phyloP scores from a whole-genome alignment of 2,329 filamentous ascomycete species.

The Calonectria honghensis region DNA sequence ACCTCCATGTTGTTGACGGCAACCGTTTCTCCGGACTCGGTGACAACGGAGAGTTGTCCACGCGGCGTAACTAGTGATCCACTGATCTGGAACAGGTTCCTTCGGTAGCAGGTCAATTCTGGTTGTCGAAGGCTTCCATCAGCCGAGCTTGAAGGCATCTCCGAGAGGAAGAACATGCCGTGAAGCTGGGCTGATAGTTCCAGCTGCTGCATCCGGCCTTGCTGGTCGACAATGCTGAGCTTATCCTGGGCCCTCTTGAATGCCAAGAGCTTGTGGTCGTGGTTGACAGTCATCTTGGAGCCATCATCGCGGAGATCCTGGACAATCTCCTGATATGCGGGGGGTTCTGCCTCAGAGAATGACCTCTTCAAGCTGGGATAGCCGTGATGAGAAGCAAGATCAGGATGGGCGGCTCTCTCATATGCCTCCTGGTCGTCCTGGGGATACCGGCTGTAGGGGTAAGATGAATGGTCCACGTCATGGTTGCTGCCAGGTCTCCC shows the following conservation, averaged over 20 bases:
- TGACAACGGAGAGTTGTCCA: slow-evolving; percentile 85
- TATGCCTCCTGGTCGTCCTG: slow-evolving; percentile 74
- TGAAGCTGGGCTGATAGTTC: slow-evolving; percentile 84
- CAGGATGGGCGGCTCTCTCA: slow-evolving; percentile 70
- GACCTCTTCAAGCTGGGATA: slow-evolving; percentile 75
- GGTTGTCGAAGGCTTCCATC: slow-evolving; percentile 79
- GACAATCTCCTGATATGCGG: slow-evolving; percentile 76
- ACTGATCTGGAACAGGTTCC: slow-evolving; percentile 97
- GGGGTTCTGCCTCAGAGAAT: slow-evolving; percentile 73
- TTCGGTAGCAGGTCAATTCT: slow-evolving; percentile 95
- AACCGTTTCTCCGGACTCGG: slow-evolving; percentile 88
- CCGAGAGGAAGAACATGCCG: slow-evolving; percentile 92
- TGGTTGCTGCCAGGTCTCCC: slow-evolving; percentile 71
- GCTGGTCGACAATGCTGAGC: slow-evolving; percentile 75
- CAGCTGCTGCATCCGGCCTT: slow-evolving; percentile 76
- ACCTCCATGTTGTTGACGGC: slow-evolving; percentile 90
- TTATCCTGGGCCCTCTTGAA: slow-evolving; percentile 76
- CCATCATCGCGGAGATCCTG: slow-evolving; percentile 76
- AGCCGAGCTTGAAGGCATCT: slow-evolving; percentile 79
- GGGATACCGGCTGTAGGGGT: slow-evolving; percentile 72
- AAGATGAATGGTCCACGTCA: slow-evolving; percentile 69
- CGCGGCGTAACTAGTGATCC: slow-evolving; percentile 89
- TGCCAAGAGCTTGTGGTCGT: slow-evolving; percentile 77
- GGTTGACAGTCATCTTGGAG: slow-evolving; percentile 74
- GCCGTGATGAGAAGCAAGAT: slow-evolving; percentile 70